These are phyloP conservation scores for Camellia lanceoleosa DNA, from an alignment of 148 eudicot genomes.

Conservation along the genomic window DNA sequence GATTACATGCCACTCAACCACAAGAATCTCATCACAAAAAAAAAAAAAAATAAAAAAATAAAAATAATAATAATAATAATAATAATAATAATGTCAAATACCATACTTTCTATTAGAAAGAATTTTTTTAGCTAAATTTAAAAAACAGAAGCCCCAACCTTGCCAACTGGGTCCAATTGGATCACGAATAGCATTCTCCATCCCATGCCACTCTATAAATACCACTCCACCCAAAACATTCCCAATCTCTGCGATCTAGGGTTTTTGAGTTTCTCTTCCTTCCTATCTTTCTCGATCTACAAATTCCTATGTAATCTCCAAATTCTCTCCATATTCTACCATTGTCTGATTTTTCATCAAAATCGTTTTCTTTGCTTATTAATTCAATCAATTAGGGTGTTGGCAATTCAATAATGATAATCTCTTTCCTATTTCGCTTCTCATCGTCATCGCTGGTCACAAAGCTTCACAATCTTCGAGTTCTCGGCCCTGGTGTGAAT, in stretches of 20 bases:
- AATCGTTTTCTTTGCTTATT: background rate
- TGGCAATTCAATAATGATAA: constrained; percentile 12
- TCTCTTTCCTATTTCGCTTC: constrained; percentile 1
- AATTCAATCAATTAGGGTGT: background rate
- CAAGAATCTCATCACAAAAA: no score
- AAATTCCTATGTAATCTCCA: background rate
- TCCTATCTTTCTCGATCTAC: background rate
- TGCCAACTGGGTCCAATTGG: no score
- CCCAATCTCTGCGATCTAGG: background rate
- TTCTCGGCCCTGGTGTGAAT: constrained; percentile 31
- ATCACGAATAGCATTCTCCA: no score
- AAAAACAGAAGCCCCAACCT: no score
- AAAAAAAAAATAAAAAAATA: no score
- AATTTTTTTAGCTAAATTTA: no score
- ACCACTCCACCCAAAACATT: background rate
- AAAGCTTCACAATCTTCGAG: constrained; percentile 18
- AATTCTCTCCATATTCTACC: background rate
- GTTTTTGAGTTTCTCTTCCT: background rate
- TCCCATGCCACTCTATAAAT: no score
- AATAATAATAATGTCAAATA: no score
- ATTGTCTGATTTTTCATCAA: background rate
- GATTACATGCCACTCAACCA: no score
- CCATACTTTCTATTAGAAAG: no score
- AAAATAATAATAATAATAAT: no score
- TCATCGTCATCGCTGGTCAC: constrained; percentile 12